A percentile compares a stretch with the other conserved stretches of the same genome.
Conservation (phyloP, 2,329 filamentous ascomycete species). For the Fusarium oxysporum region DNA sequence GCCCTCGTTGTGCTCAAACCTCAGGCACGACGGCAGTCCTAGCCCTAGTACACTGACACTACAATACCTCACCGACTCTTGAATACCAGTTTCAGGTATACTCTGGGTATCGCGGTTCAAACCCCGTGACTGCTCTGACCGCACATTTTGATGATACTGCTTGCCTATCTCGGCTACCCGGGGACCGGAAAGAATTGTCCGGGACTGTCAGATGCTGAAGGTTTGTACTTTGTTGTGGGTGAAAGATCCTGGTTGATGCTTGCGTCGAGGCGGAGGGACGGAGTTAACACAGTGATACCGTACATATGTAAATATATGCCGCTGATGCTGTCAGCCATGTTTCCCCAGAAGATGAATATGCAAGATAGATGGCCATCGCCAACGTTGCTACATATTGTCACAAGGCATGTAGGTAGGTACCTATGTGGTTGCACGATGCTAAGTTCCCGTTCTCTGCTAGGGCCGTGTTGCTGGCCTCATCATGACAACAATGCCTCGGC, state of each 20-base stretch:
- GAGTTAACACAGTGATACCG: slow-evolving; percentile 3
- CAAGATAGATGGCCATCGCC: slow-evolving; percentile 35
- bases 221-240: neutral
- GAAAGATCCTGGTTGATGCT: slow-evolving; percentile 19
- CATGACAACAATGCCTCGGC: neutral
- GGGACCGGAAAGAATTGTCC: slow-evolving; percentile 30
- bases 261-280: slow-evolving; percentile 8
- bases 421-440: neutral
- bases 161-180: slow-evolving; percentile 20
- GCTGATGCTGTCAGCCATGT: slow-evolving; percentile 15
- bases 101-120: slow-evolving; percentile 28
- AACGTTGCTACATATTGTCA: slow-evolving; percentile 29
- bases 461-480: slow-evolving; percentile 9
- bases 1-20: slow-evolving; percentile 17
- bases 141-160: slow-evolving; percentile 31
- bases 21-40: slow-evolving; percentile 24
- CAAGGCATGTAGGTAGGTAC: neutral
- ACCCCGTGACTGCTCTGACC: slow-evolving; percentile 39
- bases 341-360: slow-evolving; percentile 32
- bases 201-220: slow-evolving; percentile 24
- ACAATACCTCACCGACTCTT: slow-evolving; percentile 27
- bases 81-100: slow-evolving; percentile 17
- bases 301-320: slow-evolving; percentile 8
- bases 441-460: neutral
- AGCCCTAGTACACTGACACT: slow-evolving; percentile 22